Percentiles rank a stretch among this genome's conserved stretches.
Conservation (phyloP, 768 basidiomycete genomes). For the Galerina sulciceps region DNA sequence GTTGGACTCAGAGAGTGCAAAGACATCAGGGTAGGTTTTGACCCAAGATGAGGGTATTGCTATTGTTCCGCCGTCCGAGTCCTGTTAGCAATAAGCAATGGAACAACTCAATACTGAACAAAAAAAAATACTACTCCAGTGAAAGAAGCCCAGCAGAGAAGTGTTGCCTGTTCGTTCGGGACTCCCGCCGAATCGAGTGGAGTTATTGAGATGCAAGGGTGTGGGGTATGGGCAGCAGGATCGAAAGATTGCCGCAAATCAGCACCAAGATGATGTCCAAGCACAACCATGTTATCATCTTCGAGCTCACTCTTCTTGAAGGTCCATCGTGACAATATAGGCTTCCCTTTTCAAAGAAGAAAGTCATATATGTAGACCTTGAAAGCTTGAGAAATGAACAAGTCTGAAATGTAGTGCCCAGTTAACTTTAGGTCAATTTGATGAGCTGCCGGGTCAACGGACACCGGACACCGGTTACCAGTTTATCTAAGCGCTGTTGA, state of each 20-base stretch:
- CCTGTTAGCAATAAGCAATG: slow-evolving; percentile 23
- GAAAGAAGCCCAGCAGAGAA: slow-evolving; percentile 36
- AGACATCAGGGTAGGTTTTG: slow-evolving; percentile 13
- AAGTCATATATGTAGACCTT: slow-evolving; percentile 22
- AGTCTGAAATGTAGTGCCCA: no score
- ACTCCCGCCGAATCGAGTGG: slow-evolving; percentile 1
- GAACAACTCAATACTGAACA: neutral
- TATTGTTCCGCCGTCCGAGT: slow-evolving; percentile 28
- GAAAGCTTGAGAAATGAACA: neutral
- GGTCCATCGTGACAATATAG: slow-evolving; percentile 13
- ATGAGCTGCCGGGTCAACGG: neutral
- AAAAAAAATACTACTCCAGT: slow-evolving; percentile 38
- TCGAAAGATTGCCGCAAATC: slow-evolving; percentile 18
- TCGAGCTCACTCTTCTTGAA: neutral
- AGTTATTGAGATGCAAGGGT: slow-evolving; percentile 17
- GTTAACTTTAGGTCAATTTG: no score
- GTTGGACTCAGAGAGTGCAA: slow-evolving; percentile 1
- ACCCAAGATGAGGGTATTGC: slow-evolving; percentile 47
- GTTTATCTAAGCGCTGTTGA: no score
- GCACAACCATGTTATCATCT: slow-evolving; percentile 5
- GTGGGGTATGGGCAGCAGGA: neutral
- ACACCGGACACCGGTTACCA: slow-evolving; percentile 11
- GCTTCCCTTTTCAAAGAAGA: slow-evolving; percentile 29
- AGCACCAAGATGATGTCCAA: slow-evolving; percentile 6
- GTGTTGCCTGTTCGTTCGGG: slow-evolving; percentile 9